Evolutionary conservation across 192 early-diverging fungal genomes (phyloP).

Genomic region (Coemansia sp.): DNA sequence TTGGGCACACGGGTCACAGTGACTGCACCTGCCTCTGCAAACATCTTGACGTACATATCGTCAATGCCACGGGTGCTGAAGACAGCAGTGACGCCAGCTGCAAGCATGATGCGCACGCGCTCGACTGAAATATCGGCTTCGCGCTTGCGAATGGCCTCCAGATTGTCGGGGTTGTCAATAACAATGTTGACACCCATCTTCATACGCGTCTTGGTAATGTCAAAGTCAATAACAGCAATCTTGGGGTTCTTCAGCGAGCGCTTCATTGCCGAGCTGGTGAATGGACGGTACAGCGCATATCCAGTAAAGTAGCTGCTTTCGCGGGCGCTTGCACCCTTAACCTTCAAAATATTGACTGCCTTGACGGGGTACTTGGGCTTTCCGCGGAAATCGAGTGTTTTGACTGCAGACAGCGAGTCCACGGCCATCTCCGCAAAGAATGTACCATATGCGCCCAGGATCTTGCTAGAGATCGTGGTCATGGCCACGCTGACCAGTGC

Average conservation of each 20-base stretch:
- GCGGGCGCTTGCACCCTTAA: conserved; percentile 87
- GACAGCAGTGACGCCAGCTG: conserved; percentile 93
- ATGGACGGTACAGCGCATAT: conserved; percentile 97
- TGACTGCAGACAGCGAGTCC: conserved; percentile 90
- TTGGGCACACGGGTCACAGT: conserved; percentile 94
- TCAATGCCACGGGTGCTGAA: conserved; percentile 99
- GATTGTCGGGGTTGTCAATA: conserved; percentile 96
- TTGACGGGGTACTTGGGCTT: conserved; percentile 94
- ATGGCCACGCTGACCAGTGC: conserved; percentile 96
- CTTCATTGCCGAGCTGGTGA: conserved; percentile 94
- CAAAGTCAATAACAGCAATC: conserved; percentile 98
- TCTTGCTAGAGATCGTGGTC: conserved; percentile 97
- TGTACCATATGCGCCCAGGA: conserved; percentile 95
- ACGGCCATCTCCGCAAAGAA: conserved; percentile 97
- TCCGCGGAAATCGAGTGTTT: conserved; percentile 77
- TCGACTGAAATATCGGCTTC: conserved; percentile 97
- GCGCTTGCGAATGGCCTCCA: conserved; percentile 92
- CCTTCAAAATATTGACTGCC: conserved; percentile 96
- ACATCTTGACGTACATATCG: conserved; percentile 96
- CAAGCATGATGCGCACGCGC: conserved; percentile 92
- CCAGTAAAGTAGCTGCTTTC: conserved; percentile 90
- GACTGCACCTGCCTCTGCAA: conserved; percentile 98
- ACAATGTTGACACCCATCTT: conserved; percentile 97
- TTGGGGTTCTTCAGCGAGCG: conserved; percentile 84
- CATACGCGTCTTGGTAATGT: conserved; percentile 98